Conservation (phyloP, 2,329 filamentous ascomycete species). For the Colletotrichum sp. region DNA sequence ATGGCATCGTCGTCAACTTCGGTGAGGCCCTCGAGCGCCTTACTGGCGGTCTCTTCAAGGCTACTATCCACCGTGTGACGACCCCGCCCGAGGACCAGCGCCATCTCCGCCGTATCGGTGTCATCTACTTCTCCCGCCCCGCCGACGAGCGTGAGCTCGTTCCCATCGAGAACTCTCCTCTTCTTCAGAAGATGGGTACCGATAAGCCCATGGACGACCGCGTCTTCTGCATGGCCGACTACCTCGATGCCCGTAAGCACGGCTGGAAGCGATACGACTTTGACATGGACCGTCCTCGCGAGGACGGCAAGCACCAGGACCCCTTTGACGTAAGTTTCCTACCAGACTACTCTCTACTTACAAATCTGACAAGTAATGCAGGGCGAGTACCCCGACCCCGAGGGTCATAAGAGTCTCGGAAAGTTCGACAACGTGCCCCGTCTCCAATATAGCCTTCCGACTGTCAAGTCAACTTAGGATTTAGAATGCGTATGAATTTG, state of each 20-base stretch:
- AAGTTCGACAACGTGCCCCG: conserved; percentile 10
- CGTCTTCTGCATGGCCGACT: conserved; percentile 31
- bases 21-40: conserved; percentile 35
- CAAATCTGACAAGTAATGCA: neutral
- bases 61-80: conserved; percentile 34
- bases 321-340: neutral
- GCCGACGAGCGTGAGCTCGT: conserved; percentile 39
- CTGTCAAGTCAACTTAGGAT: neutral
- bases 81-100: conserved; percentile 38
- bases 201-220: conserved; percentile 32
- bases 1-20: conserved; percentile 43
- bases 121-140: conserved; percentile 46
- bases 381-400: conserved; percentile 8
- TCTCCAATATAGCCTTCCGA: conserved; percentile 2
- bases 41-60: conserved; percentile 34
- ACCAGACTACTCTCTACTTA: accelerated
- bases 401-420: conserved; percentile 10
- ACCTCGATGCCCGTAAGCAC: conserved; percentile 33
- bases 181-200: conserved; percentile 33
- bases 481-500: neutral
- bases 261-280: conserved; percentile 33
- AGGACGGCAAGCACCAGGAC: conserved; percentile 8
- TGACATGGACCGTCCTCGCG: conserved; percentile 26
- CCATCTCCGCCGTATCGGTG: conserved; percentile 37
- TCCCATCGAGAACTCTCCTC: conserved; percentile 36